Evolutionary conservation across 495 filamentous ascomycete genomes (phyloP), one percentile per base, ranked within the genome.

Genomic region (Xylaria castorea): DNA sequence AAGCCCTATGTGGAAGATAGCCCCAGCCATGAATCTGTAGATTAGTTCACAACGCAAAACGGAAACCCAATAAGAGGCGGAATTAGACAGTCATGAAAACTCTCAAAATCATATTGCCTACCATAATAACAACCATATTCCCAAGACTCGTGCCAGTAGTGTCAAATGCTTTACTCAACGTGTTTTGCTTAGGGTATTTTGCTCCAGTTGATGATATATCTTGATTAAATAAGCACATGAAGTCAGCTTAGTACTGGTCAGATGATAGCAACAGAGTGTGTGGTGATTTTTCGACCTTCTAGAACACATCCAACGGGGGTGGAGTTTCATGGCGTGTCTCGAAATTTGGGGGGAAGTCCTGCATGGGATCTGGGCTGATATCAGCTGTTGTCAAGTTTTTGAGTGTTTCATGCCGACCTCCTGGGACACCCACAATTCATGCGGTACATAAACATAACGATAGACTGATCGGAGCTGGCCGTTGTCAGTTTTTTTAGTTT

Each of bases 351-450:
- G n/a, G 67, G 5, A 62, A 5, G 40, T 48, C 20, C 68, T 61
- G 55, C 22, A 27, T 70, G 55, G 36, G 32, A 70, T 61, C 75
- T 78, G 77, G 77, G 66, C 69, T 73, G 75, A 78, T 77, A 77
- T 79, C 73, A 75, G 73, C 72, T 77, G 77, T 79, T 79, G 75
- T 77, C 70, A 61, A 77, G 75, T 70, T 70, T 72, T 38, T 57
- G 51, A 51, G 57, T 55, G 77, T 79, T 74, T 77, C 77, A 77
- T n/a, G 32, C 63, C 9, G 22, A 22, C 27, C 71, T 64, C 77
- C 75, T 68, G 66, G 66, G 48, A 55, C 66, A 12, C 18, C 66
- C 66, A 68, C 66, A 40, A 38, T 57, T 68, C 34, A 68, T 68
- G 66, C 66, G 3, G 66, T 36, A 57, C 72, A 61, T 70, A 74